Conservation (phyloP, 2,329 filamentous ascomycete species). For the Alternaria hordeiaustralica region DNA sequence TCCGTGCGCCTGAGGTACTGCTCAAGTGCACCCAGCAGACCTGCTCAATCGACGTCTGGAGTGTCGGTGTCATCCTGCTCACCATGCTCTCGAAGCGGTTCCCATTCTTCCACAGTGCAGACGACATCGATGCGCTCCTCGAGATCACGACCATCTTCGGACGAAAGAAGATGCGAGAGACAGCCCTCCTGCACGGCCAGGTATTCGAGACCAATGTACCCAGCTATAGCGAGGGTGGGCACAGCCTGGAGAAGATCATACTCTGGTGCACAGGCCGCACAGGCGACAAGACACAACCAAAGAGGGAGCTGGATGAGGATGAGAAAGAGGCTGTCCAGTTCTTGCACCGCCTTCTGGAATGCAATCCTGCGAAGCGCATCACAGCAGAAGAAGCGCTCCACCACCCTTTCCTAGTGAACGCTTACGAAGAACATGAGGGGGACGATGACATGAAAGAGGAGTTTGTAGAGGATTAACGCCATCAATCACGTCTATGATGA, state of each 20-base stretch:
- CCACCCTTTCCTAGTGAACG: conserved; percentile 69
- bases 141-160: conserved; percentile 98
- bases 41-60: conserved; percentile 94
- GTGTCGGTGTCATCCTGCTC: conserved; percentile 93
- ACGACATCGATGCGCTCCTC: conserved; percentile 96
- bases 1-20: conserved; percentile 93
- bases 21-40: conserved; percentile 97
- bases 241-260: conserved; percentile 90
- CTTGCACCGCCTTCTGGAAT: conserved; percentile 73
- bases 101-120: conserved; percentile 98
- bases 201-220: conserved; percentile 93
- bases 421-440: conserved; percentile 35
- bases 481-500: conserved; percentile 20
- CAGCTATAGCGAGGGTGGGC: conserved; percentile 84
- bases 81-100: conserved; percentile 92
- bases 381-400: conserved; percentile 75
- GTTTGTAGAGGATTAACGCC: conserved; percentile 29
- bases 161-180: conserved; percentile 79
- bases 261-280: conserved; percentile 89
- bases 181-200: conserved; percentile 84
- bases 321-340: conserved; percentile 78
- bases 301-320: conserved; percentile 65
- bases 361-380: conserved; percentile 76
- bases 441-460: conserved; percentile 46
- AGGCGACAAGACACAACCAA: conserved; percentile 56